phyloP scores from a whole-genome alignment of 176 grass and related monocot species.

The Aegilops longissima region DNA sequence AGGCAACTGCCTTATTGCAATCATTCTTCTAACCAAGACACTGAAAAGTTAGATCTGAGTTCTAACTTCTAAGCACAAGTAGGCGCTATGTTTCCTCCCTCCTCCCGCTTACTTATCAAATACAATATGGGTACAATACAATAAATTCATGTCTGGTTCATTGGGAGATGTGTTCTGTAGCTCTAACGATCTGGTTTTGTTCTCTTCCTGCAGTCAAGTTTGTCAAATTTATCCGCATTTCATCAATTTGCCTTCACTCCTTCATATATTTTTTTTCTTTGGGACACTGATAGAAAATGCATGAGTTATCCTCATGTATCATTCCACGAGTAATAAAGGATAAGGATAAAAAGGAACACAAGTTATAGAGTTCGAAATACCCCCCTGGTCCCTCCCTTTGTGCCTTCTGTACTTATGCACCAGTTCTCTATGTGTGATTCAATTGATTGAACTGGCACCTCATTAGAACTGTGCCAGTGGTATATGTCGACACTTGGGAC shows the following conservation, averaged over 20 bases:
- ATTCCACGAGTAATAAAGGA: neutral
- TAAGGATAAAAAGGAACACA: neutral
- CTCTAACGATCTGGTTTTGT: conserved; percentile 3
- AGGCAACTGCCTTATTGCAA: conserved; percentile 12
- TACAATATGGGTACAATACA: conserved; percentile 11
- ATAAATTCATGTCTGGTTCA: neutral
- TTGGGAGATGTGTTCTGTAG: conserved; percentile 16
- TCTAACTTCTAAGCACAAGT: neutral
- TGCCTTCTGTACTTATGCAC: neutral
- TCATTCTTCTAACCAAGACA: conserved; percentile 16
- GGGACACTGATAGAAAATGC: neutral
- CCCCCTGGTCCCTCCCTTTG: neutral
- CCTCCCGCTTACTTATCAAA: neutral
- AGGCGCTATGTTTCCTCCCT: neutral
- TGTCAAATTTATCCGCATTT: neutral
- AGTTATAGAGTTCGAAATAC: neutral
- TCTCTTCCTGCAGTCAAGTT: neutral
- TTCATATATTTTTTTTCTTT: conserved; percentile 10
- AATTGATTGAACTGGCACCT: neutral
- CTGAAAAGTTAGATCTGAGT: conserved; percentile 12
- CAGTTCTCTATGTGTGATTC: neutral
- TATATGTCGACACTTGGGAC: conserved; percentile 51
- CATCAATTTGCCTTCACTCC: conserved; percentile 8
- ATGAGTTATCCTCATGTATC: conserved; percentile 16
- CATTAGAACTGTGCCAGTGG: conserved; percentile 23